Percentiles rank a stretch among this genome's conserved stretches.
Evolutionary conservation across 2,329 filamentous ascomycete genomes (phyloP).

Genomic region (Phaeoacremonium minimum): DNA sequence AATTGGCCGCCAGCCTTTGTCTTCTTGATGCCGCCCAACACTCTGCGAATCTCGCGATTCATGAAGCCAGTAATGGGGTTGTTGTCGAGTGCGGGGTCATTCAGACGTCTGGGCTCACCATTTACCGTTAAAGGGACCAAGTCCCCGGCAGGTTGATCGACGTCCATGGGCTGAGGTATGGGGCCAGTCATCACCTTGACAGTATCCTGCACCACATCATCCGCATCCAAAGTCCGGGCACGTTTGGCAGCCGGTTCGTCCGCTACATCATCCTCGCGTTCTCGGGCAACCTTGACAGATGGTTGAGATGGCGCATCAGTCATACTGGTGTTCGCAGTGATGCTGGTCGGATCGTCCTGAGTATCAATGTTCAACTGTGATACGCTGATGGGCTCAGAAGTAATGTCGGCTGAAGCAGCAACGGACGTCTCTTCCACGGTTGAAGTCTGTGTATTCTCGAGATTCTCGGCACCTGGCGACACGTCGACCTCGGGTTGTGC

Average conservation of each 20-base stretch:
- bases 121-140: slow-evolving; percentile 20
- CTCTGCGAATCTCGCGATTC: slow-evolving; percentile 57
- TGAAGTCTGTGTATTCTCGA: slow-evolving; percentile 17
- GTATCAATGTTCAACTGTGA: slow-evolving; percentile 33
- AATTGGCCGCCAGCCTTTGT: slow-evolving; percentile 77
- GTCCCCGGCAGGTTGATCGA: slow-evolving; percentile 19
- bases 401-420: too few relatives aligned
- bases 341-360: slow-evolving; percentile 21
- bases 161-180: slow-evolving; percentile 20
- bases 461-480: slow-evolving; percentile 1
- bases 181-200: slow-evolving; percentile 21
- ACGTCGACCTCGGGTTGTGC: background rate
- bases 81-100: slow-evolving; percentile 36
- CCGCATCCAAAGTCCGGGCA: slow-evolving; percentile 53
- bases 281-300: slow-evolving; percentile 62
- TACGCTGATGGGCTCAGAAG: slow-evolving; percentile 29
- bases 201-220: slow-evolving; percentile 33
- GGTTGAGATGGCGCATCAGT: slow-evolving; percentile 30
- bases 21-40: slow-evolving; percentile 76
- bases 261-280: slow-evolving; percentile 69
- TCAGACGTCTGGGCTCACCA: slow-evolving; percentile 28
- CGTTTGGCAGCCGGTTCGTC: slow-evolving; percentile 74
- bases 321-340: slow-evolving; percentile 35
- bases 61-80: slow-evolving; percentile 55
- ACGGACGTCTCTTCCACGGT: too few relatives aligned